Conservation (phyloP, 202 grass and related monocot genomes). For the Musa balbisiana region DNA sequence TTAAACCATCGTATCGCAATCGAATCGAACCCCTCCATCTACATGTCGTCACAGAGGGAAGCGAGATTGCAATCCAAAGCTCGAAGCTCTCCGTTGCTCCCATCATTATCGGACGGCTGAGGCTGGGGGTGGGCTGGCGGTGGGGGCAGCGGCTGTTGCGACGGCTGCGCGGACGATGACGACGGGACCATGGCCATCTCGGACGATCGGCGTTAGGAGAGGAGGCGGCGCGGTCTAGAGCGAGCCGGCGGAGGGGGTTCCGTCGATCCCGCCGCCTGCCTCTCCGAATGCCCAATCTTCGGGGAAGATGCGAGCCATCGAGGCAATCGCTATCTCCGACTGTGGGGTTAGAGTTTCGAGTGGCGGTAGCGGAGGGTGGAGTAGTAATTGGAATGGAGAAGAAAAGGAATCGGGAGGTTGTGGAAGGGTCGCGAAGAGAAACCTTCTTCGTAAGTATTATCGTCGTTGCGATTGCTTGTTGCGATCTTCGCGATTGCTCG, state of each 20-base stretch:
- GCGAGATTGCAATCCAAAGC: constrained; percentile 70
- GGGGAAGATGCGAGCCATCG: not conserved
- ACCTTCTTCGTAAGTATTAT: too few relatives aligned
- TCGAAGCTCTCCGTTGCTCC: constrained; percentile 40
- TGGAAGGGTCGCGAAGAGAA: too few relatives aligned
- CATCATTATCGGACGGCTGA: constrained; percentile 24
- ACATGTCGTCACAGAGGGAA: constrained; percentile 76
- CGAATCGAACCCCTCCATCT: constrained; percentile 60
- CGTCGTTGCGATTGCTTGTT: too few relatives aligned
- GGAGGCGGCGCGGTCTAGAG: not conserved
- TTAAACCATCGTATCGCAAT: constrained; percentile 17
- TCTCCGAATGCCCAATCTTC: too few relatives aligned
- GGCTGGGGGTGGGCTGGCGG: constrained; percentile 1
- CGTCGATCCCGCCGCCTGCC: not conserved
- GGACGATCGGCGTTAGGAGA: not conserved
- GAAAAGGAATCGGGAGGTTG: not conserved
- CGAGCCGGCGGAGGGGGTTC: not conserved
- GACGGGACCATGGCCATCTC: not conserved
- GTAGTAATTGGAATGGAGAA: not conserved
- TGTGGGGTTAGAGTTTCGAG: not conserved
- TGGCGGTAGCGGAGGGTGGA: not conserved
- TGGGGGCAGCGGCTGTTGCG: not conserved
- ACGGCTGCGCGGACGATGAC: not conserved
- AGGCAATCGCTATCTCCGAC: not conserved
- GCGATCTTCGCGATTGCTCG: too few relatives aligned